A percentile compares a stretch with the other conserved stretches of the same genome.
Conservation (phyloP, 2,329 filamentous ascomycete genomes). For the Colletotrichum abscissum region DNA sequence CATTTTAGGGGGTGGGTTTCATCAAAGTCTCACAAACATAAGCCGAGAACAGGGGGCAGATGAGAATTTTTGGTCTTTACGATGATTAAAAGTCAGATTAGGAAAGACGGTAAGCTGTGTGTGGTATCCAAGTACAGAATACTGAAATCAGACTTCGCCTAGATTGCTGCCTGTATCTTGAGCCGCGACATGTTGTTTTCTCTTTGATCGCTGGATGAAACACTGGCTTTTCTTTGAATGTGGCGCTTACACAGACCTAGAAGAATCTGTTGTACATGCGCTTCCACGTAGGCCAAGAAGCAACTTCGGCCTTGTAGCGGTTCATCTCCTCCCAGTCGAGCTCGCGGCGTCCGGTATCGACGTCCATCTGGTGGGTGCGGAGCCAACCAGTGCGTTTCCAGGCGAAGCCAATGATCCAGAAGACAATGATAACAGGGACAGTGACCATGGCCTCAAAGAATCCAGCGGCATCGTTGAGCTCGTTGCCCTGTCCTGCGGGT, state of each 20-base stretch:
- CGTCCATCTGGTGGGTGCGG: slow-evolving; percentile 36
- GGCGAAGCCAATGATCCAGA: slow-evolving; percentile 33
- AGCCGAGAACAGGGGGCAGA: too few species aligned
- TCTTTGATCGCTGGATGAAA: background rate
- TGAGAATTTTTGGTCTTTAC: too few species aligned
- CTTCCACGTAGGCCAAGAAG: slow-evolving; percentile 33
- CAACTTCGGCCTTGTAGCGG: slow-evolving; percentile 27
- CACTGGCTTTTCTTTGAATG: background rate
- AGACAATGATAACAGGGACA: slow-evolving; percentile 31
- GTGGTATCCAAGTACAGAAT: background rate
- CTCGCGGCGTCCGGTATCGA: slow-evolving; percentile 36
- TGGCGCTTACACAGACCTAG: background rate
- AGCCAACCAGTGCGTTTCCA: slow-evolving; percentile 38
- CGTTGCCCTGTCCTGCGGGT: slow-evolving; percentile 38
- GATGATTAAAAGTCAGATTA: background rate
- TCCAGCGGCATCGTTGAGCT: slow-evolving; percentile 24
- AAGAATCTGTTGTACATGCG: slow-evolving; percentile 26
- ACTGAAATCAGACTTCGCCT: background rate
- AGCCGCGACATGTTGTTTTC: background rate
- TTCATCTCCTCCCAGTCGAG: slow-evolving; percentile 37
- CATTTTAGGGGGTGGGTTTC: too few species aligned
- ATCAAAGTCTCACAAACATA: too few species aligned
- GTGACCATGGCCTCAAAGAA: slow-evolving; percentile 36
- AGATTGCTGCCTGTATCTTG: background rate
- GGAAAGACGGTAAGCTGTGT: background rate